phyloP scores from a whole-genome alignment of 768 basidiomycete species.

The Mycena belliarum region DNA sequence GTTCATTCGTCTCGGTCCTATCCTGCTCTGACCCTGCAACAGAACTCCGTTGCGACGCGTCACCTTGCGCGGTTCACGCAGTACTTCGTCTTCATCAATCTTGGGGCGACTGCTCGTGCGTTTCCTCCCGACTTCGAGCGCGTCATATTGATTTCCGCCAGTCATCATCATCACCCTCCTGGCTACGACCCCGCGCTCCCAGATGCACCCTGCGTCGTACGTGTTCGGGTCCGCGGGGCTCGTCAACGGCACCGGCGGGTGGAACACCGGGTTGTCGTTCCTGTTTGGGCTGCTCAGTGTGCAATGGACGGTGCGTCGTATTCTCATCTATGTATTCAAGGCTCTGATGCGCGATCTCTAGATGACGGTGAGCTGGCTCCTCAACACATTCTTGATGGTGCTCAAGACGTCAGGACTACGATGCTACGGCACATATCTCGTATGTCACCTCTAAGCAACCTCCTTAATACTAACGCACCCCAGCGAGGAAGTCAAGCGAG shows the following conservation, averaged over 20 bases:
- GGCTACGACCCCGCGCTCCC: conserved; percentile 65
- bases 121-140: conserved; percentile 2
- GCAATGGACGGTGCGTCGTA: conserved; percentile 73
- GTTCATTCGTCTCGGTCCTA: neutral
- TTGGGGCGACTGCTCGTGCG: conserved; percentile 73
- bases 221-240: conserved; percentile 79
- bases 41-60: conserved; percentile 76
- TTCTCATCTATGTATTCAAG: neutral
- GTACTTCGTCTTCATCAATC: conserved; percentile 84
- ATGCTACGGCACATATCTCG: conserved; percentile 83
- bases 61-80: conserved; percentile 73
- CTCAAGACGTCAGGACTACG: conserved; percentile 58
- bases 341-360: conserved; percentile 24
- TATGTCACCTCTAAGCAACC: conserved; percentile 36
- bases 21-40: conserved; percentile 1
- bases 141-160: conserved; percentile 28
- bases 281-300: conserved; percentile 84
- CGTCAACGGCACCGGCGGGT: conserved; percentile 78
- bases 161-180: conserved; percentile 86
- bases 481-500: conserved; percentile 79
- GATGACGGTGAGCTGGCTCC: conserved; percentile 54
- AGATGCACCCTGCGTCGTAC: conserved; percentile 81
- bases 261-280: conserved; percentile 79
- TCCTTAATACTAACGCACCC: conserved; percentile 7
- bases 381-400: neutral